These are phyloP conservation scores for Daldinia concentrica DNA, from an alignment of 495 filamentous ascomycete species.

Conservation along the genomic window DNA sequence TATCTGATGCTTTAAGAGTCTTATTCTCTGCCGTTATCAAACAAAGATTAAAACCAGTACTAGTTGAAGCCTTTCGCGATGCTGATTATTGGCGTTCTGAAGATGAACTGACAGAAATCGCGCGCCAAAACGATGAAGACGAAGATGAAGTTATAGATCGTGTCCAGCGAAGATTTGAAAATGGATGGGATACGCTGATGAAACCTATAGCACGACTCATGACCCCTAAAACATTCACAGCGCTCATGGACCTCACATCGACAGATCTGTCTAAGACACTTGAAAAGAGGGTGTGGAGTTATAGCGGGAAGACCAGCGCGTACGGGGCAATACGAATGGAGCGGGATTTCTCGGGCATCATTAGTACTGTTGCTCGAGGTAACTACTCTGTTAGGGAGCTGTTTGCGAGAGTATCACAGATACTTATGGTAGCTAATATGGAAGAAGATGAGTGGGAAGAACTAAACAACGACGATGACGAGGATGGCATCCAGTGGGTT, in stretches of 20 bases:
- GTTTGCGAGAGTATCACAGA: slow-evolving; percentile 83
- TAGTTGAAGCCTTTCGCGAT: slow-evolving; percentile 90
- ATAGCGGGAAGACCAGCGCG: slow-evolving; percentile 79
- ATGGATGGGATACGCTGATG: slow-evolving; percentile 85
- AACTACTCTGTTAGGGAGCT: slow-evolving; percentile 82
- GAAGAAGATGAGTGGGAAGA: slow-evolving; percentile 98
- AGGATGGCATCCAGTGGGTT: slow-evolving; percentile 63
- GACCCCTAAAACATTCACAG: slow-evolving; percentile 73
- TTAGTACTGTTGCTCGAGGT: slow-evolving; percentile 77
- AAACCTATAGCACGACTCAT: slow-evolving; percentile 86
- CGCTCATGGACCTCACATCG: slow-evolving; percentile 75
- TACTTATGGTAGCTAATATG: slow-evolving; percentile 91
- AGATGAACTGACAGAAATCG: slow-evolving; percentile 61
- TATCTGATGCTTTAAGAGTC: slow-evolving; percentile 81
- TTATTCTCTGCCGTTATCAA: slow-evolving; percentile 90
- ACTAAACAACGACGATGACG: slow-evolving; percentile 49
- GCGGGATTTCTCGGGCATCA: slow-evolving; percentile 83
- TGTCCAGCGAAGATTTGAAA: slow-evolving; percentile 78
- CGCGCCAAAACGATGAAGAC: slow-evolving; percentile 60
- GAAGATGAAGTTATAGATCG: slow-evolving; percentile 62
- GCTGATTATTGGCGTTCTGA: slow-evolving; percentile 75
- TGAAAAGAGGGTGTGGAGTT: slow-evolving; percentile 91
- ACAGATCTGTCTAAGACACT: slow-evolving; percentile 75
- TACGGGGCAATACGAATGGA: slow-evolving; percentile 89
- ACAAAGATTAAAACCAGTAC: slow-evolving; percentile 81